Percentiles rank a stretch among this genome's conserved stretches.
phyloP scores from a whole-genome alignment of 208 protist species.

The Angomonas deanei region DNA sequence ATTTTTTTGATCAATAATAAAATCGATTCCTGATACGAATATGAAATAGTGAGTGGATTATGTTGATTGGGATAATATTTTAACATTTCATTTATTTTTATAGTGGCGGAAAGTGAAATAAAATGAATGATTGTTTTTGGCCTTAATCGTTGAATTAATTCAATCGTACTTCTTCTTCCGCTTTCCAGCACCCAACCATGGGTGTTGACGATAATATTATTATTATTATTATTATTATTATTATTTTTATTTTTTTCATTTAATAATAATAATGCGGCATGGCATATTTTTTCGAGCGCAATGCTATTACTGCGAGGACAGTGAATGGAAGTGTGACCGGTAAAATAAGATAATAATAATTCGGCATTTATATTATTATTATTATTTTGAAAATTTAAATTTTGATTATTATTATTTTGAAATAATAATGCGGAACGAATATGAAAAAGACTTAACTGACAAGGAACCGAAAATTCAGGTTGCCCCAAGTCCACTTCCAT shows the following conservation, averaged over 20 bases:
- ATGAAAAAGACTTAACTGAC: conserved; percentile 51
- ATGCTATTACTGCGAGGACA: conserved; percentile 23
- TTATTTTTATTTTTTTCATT: no score
- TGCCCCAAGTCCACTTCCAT: conserved; percentile 85
- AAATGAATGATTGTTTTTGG: conserved; percentile 77
- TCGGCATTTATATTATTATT: conserved; percentile 14
- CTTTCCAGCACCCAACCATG: conserved; percentile 88
- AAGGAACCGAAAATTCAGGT: conserved; percentile 80
- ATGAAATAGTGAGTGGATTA: no score
- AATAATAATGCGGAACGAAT: conserved; percentile 50
- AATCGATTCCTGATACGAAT: no score
- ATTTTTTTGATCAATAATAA: no score
- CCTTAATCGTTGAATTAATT: conserved; percentile 62
- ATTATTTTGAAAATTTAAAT: conserved; percentile 1
- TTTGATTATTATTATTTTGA: conserved; percentile 12
- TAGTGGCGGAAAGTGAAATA: neutral
- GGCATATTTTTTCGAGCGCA: conserved; percentile 36
- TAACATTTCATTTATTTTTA: no score
- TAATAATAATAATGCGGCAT: no score
- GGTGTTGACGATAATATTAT: conserved; percentile 81
- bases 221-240: neutral
- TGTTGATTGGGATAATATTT: no score
- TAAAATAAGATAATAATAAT: conserved; percentile 27
- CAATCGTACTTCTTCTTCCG: conserved; percentile 65
- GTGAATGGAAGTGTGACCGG: conserved; percentile 30